These are phyloP conservation scores for Termitomyces eurrhizus DNA, from an alignment of 768 basidiomycete species.

Conservation along the genomic window DNA sequence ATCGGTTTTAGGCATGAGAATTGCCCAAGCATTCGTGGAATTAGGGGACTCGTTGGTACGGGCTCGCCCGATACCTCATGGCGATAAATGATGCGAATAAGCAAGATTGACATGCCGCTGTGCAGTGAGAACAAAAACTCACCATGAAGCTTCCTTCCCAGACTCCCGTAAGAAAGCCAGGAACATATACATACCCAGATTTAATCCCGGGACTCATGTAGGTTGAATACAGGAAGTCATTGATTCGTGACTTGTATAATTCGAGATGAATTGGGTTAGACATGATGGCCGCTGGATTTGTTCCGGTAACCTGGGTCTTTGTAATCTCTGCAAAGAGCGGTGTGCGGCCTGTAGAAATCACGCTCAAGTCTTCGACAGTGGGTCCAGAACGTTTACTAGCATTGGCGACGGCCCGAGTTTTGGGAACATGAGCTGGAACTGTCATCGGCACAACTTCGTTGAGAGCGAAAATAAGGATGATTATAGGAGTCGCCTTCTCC, in stretches of 20 bases:
- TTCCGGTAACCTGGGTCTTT: slow-evolving; percentile 5
- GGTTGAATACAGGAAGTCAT: slow-evolving; percentile 10
- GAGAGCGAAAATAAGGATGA: slow-evolving; percentile 50
- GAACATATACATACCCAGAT: slow-evolving; percentile 29
- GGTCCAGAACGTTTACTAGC: slow-evolving; percentile 45
- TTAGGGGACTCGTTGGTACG: slow-evolving; percentile 6
- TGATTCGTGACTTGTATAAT: slow-evolving; percentile 26
- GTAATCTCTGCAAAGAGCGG: slow-evolving; percentile 46
- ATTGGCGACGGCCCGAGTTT: slow-evolving; percentile 41
- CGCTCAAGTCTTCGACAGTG: slow-evolving; percentile 48
- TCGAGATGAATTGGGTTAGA: slow-evolving; percentile 26
- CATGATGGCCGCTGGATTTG: slow-evolving; percentile 1
- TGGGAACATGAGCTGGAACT: slow-evolving; percentile 48
- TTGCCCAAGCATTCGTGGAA: slow-evolving; percentile 14
- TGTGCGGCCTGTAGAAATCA: slow-evolving; percentile 38
- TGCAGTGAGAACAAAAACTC: slow-evolving; percentile 15
- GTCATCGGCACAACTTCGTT: slow-evolving; percentile 41
- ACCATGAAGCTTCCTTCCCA: slow-evolving; percentile 67
- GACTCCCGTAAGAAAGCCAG: slow-evolving; percentile 47
- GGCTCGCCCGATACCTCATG: slow-evolving; percentile 13
- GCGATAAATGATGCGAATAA: slow-evolving; percentile 11
- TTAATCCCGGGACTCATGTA: slow-evolving; percentile 16
- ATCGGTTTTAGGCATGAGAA: slow-evolving; percentile 46
- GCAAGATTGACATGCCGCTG: slow-evolving; percentile 3
- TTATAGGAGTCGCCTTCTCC: slow-evolving; percentile 39